Percentiles rank a stretch among this genome's conserved stretches.
Evolutionary conservation across 2,329 filamentous ascomycete genomes (phyloP).

Genomic region (Aspergillus arachidicola): DNA sequence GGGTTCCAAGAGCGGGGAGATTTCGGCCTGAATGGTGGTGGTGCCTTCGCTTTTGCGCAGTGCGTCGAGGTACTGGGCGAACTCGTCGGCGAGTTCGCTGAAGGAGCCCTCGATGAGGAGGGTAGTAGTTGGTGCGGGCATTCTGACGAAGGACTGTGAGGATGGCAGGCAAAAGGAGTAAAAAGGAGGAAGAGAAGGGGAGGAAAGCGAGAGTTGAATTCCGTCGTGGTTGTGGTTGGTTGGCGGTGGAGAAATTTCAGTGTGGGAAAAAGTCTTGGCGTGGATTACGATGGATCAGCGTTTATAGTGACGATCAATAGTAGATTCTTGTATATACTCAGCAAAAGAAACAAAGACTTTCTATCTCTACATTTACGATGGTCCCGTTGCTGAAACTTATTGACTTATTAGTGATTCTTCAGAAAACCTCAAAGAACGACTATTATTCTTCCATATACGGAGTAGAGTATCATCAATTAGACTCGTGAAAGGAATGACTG

Average conservation of each 20-base stretch:
- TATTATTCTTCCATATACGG: conserved; percentile 1
- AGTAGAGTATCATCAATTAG: neutral
- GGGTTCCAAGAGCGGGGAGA: conserved; percentile 68
- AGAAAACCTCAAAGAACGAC: neutral
- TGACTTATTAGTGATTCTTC: neutral
- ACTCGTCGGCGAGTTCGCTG: conserved; percentile 88
- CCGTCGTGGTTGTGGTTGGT: conserved; percentile 20
- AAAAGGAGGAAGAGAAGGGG: conserved; percentile 12
- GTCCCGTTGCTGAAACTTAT: neutral
- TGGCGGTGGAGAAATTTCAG: conserved; percentile 46
- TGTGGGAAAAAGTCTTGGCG: conserved; percentile 46
- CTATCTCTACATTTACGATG: neutral
- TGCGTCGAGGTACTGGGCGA: conserved; percentile 89
- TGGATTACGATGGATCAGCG: conserved; percentile 13
- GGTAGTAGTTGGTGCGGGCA: conserved; percentile 64
- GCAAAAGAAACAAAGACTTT: neutral
- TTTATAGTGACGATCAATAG: neutral
- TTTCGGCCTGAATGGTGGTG: conserved; percentile 59
- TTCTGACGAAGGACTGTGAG: conserved; percentile 33
- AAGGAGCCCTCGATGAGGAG: conserved; percentile 86
- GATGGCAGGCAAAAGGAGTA: conserved; percentile 4
- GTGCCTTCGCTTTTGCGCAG: conserved; percentile 68
- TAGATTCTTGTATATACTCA: neutral
- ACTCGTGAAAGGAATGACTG: conserved; percentile 4
- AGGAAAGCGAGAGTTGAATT: conserved; percentile 9